A percentile compares a stretch with the other conserved stretches of the same genome.
phyloP scores from a whole-genome alignment of 1,284 basidiomycete species.

The Trametes sp. region DNA sequence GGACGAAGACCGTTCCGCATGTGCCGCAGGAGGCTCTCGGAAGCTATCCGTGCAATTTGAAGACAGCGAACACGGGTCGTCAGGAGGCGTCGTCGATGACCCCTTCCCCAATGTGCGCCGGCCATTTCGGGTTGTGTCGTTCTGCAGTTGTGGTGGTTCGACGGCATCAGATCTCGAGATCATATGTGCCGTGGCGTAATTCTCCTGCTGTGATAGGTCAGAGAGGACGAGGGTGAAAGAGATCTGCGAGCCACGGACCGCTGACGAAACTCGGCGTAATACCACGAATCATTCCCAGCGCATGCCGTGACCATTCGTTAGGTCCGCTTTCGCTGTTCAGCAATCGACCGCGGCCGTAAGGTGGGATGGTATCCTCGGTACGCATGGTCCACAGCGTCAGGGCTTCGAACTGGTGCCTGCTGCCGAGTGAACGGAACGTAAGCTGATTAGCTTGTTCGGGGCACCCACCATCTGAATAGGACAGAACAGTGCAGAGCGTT shows the following conservation, averaged over 20 bases:
- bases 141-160: slow-evolving; percentile 10
- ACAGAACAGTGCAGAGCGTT: neutral
- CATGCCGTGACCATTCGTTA: neutral
- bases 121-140: slow-evolving; percentile 21
- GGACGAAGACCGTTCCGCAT: neutral
- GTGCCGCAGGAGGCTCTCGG: slow-evolving; percentile 8
- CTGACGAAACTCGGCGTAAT: slow-evolving; percentile 20
- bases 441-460: slow-evolving; percentile 1
- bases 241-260: slow-evolving; percentile 5
- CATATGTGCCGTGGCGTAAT: slow-evolving; percentile 16
- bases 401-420: neutral
- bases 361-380: neutral
- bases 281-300: neutral
- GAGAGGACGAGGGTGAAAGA: neutral
- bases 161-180: slow-evolving; percentile 13
- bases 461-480: neutral
- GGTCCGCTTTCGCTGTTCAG: neutral
- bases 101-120: slow-evolving; percentile 4
- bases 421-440: neutral
- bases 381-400: neutral
- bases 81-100: slow-evolving; percentile 7
- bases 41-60: slow-evolving; percentile 3
- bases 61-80: slow-evolving; percentile 1
- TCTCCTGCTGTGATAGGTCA: slow-evolving; percentile 24
- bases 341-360: neutral